Base-by-base conservation (phyloP, 2,329 filamentous ascomycete species). In the Verticillium isaacii region DNA sequence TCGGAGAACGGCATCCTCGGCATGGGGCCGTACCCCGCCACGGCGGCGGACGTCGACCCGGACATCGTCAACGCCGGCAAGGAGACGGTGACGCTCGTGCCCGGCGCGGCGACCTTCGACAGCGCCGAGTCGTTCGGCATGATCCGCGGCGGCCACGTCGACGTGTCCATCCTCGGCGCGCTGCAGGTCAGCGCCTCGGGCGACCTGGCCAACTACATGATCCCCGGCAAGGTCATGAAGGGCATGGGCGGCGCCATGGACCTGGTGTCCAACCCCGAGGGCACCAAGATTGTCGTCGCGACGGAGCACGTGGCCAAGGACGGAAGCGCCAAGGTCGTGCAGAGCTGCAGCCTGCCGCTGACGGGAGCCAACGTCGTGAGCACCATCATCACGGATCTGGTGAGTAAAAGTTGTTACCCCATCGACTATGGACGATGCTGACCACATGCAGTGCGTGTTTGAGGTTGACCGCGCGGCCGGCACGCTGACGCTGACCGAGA, bases 121-220 rank as follows among this genome's bases (percentile, higher is more conserved):
- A 90, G 86, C 55, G 84, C 89, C 65, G 92, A 95, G 75, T 93
- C 89, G 1, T 96, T 96, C 70, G 87, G 85, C 67, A 95, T 95
- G 92, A 96, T 96, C 68, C 86, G 92, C 12, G 90, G 91, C 59
- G 92, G 92, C 0, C 90, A 93, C 69, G 88, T 96, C 52, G 89
- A 96, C 70, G 88, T 96, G 5, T 92, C 90, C 0, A 92, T 96
- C 69, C 83, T 96, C 0, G 92, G 92, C 3, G 89, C 91, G 2
- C 85, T 94, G 66, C 90, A 96, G 77, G 91, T 95, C 25, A 89
- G 86, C 66, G 90, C 90, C 0, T 81, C 84, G 2, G 92, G 92
- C 32, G 92, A 96, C 71, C 77, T 96, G 60, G 92, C 92, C 56
- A 95, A 95, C 76, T 96, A 92, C 81, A 95, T 95, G 89, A 90